Conservation (phyloP, 2,329 filamentous ascomycete genomes). For the Coleophoma eucalyptorum region DNA sequence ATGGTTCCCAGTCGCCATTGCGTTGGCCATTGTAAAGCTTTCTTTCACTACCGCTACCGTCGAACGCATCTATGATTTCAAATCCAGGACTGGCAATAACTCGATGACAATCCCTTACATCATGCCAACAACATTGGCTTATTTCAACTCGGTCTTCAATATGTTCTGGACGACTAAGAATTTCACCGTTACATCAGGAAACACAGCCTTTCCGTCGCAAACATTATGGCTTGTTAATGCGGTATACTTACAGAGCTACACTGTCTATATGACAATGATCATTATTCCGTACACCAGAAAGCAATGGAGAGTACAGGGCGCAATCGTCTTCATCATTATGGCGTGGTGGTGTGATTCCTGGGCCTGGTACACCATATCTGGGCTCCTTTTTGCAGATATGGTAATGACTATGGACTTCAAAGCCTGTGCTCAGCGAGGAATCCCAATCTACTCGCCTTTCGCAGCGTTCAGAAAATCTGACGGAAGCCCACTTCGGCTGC, state of each 20-base stretch:
- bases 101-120: conserved; percentile 29
- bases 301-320: conserved; percentile 12
- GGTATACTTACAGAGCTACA: conserved; percentile 42
- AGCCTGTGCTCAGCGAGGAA: conserved; percentile 16
- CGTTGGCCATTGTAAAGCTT: conserved; percentile 33
- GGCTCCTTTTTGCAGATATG: conserved; percentile 35
- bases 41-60: conserved; percentile 28
- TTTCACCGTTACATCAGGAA: conserved; percentile 35
- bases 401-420: conserved; percentile 37
- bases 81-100: conserved; percentile 30
- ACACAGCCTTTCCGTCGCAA: conserved; percentile 36
- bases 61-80: conserved; percentile 33
- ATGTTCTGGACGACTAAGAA: conserved; percentile 39
- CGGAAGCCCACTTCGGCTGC: conserved; percentile 10
- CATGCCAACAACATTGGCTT: conserved; percentile 34
- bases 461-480: neutral
- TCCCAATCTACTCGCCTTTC: conserved; percentile 12
- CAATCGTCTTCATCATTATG: conserved; percentile 29
- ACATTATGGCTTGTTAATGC: conserved; percentile 40
- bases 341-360: conserved; percentile 43
- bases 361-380: conserved; percentile 41
- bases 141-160: conserved; percentile 41
- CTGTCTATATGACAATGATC: conserved; percentile 43
- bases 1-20: conserved; percentile 34
- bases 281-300: conserved; percentile 30